Evolutionary conservation across 371 early-diverging fungal species (phyloP), one percentile per base, ranked within the genome.

Genomic region (Mortierella sp.): DNA sequence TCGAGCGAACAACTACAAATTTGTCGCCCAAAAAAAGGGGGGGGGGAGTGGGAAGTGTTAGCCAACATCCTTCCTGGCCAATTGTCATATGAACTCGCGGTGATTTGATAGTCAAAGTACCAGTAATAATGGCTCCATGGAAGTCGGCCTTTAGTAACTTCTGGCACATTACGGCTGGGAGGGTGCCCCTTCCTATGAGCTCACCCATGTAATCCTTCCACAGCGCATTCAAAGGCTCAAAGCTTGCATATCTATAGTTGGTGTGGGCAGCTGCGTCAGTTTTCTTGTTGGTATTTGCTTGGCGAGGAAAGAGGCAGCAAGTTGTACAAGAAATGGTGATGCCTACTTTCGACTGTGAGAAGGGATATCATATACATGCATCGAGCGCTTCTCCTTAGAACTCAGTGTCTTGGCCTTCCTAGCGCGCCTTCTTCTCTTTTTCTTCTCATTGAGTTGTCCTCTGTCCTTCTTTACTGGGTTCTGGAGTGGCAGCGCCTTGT

Each of bases 121-220:
- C 94, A 56, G 92, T 92, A 19, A 96, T 69, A 16, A 86, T 80
- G 12, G 92, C 88, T 3, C 97, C 97, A 82, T 97, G 96, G 71
- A 85, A 92, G 81, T 97, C 97, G 0, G 95, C 94, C 66, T 93
- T 93, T 18, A 93, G 75, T 43, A 96, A 60, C 62, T 91, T 94
- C 61, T 90, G 89, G 1, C 86, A 77, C 69, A 88, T 87, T 28
- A 76, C 76, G 2, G 62, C 43, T 1, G 82, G 63, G 60, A 69
- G 79, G 14, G 72, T 58, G 0, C 81, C 81, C 53, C 80, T 79
- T 4, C 76, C 84, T 46, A 85, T 74, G 19, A 97, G 73, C 26
- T 91, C 89, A 11, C 70, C 80, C 76, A 96, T 93, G 74, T 97
- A 97, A 11, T 88, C 87, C 60, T 75, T 83, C 97, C 98, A 97